Evolutionary conservation across 2,329 filamentous ascomycete genomes (phyloP), one percentile per base, ranked within the genome.

Genomic region (Fusarium redolens): DNA sequence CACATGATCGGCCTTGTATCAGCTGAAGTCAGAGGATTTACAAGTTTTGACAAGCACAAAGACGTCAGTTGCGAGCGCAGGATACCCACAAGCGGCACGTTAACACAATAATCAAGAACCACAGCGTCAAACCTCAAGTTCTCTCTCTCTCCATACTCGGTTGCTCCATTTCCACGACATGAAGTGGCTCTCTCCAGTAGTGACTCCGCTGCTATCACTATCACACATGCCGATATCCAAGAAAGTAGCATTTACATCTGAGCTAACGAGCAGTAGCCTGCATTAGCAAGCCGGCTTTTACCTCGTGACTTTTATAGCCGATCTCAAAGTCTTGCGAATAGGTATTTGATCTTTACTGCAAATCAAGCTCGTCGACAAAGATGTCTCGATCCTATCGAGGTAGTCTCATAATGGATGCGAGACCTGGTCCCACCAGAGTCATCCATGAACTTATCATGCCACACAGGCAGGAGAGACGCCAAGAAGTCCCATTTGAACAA

Each of bases 151-250:
- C 69, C 67, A 63, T 57, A 54, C 48, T 33, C 66, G 37, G 55
- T 62, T 68, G 50, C 55, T 68, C 66, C 65, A 65, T 67, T 13
- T 55, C 44, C 57, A 45, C 25, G 61, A 43, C 48, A 51, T 63
- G n/a, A 28, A 76, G 61, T 69, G 58, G 71, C 58, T 68, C 71
- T 64, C 68, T 71, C 65, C 51, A 43, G 37, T 28, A 35, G 54
- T 35, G 50, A 20, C 63, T 68, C 65, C 65, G 50, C 57, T 68
- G 40, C 15, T n/a, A 35, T 51, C 61, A 50, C 30, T 25, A 51
- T 40, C 22, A 61, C 22, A 33, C 45, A 45, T 22, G 18, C 30
- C 33, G 40, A 41, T 52, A 47, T 54, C 35, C 40, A 45, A 52
- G 60, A 37, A 63, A 61, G 54, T 57, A 61, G 45, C 45, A 57